Conservation (phyloP, 768 basidiomycete genomes). For the Erythrobasidium yunnanense region DNA sequence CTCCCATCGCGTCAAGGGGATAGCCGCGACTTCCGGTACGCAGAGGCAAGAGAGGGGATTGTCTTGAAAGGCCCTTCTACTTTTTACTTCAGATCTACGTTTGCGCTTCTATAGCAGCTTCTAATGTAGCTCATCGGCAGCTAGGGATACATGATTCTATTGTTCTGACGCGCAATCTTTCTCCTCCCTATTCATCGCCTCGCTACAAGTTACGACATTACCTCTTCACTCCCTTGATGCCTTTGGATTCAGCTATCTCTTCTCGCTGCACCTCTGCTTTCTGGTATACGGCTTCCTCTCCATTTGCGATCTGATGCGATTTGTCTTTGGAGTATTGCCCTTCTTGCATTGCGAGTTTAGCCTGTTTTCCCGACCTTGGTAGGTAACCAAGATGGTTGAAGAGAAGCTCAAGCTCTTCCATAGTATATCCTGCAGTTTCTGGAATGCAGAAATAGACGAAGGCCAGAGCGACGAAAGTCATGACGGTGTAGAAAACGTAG, state of each 20-base stretch:
- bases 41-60: background rate
- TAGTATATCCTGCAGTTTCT: background rate
- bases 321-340: background rate
- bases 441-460: conserved; percentile 15
- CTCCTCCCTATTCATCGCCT: too few species aligned
- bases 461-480: background rate
- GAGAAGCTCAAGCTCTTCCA: conserved; percentile 3
- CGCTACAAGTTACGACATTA: too few species aligned
- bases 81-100: too few species aligned
- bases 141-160: too few species aligned
- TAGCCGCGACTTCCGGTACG: background rate
- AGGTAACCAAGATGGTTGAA: background rate
- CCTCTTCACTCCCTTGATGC: too few species aligned
- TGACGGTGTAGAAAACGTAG: conserved; percentile 12
- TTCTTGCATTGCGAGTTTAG: background rate
- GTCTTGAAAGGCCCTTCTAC: background rate
- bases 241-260: too few species aligned
- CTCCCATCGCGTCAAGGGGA: background rate
- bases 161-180: too few species aligned
- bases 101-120: too few species aligned
- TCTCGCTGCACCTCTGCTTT: too few species aligned
- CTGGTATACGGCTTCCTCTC: background rate
- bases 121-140: too few species aligned
- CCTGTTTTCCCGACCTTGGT: background rate
- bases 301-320: background rate